Conservation (phyloP, 345 rosid genomes). For the Gossypium rotundifolium region DNA sequence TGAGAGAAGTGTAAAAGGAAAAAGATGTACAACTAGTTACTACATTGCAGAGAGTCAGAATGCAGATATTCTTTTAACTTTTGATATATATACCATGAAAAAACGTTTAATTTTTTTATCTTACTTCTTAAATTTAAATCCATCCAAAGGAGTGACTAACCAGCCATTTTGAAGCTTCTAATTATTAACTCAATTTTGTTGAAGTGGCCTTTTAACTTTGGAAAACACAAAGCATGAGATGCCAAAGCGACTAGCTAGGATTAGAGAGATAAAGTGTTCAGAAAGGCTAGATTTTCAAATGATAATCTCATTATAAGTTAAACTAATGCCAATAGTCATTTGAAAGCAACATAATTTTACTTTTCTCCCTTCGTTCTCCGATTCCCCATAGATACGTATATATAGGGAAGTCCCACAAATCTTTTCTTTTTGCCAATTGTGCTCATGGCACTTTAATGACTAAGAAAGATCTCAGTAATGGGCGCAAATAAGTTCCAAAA, state of each 20-base stretch:
- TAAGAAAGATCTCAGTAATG: not conserved
- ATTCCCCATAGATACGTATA: not conserved
- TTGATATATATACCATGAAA: no score
- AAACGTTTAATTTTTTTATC: no score
- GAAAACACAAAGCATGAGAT: not conserved
- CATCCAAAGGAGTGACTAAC: no score
- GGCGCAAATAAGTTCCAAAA: not conserved
- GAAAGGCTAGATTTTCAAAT: not conserved
- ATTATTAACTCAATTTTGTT: no score
- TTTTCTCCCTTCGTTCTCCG: not conserved
- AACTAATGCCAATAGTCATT: not conserved
- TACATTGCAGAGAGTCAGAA: no score
- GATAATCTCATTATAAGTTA: not conserved
- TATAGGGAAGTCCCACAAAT: not conserved
- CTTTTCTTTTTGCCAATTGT: not conserved
- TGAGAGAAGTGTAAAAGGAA: no score
- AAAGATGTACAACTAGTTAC: no score
- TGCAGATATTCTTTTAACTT: no score
- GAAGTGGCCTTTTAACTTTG: no score
- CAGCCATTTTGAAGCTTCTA: no score
- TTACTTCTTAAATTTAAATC: no score
- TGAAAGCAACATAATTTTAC: not conserved
- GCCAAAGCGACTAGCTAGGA: not conserved
- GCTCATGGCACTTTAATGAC: not conserved
- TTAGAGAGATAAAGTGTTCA: not conserved